Conservation (phyloP, 371 early-diverging fungal species). For the Syncephalastrum monosporum region DNA sequence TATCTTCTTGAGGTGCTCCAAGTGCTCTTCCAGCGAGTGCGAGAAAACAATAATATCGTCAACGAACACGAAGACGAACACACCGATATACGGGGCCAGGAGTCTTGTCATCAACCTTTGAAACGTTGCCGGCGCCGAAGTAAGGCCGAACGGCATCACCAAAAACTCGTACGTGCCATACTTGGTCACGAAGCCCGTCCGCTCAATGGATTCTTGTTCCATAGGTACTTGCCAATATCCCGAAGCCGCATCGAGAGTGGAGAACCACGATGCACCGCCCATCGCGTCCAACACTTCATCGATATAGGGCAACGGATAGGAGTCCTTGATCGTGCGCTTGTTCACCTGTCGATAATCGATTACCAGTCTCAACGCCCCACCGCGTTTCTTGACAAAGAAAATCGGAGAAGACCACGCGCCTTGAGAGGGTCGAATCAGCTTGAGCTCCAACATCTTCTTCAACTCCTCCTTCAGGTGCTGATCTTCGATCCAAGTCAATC, state of each 20-base stretch:
- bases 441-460: slow-evolving; percentile 12
- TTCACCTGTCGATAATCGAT: slow-evolving; percentile 51
- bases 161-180: slow-evolving; percentile 45
- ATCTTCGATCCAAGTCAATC: slow-evolving; percentile 19
- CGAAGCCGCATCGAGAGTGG: slow-evolving; percentile 36
- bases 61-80: slow-evolving; percentile 35
- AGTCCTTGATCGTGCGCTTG: slow-evolving; percentile 28
- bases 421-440: slow-evolving; percentile 13
- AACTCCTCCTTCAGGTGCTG: slow-evolving; percentile 6
- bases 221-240: too few relatives aligned
- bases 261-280: slow-evolving; percentile 21
- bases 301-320: slow-evolving; percentile 36
- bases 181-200: slow-evolving; percentile 37
- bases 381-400: slow-evolving; percentile 48
- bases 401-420: slow-evolving; percentile 35
- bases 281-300: slow-evolving; percentile 29
- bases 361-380: slow-evolving; percentile 38
- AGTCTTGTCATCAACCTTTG: slow-evolving; percentile 15
- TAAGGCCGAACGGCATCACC: slow-evolving; percentile 52
- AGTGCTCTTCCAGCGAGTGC: slow-evolving; percentile 32
- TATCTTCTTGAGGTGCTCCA: slow-evolving; percentile 29
- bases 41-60: slow-evolving; percentile 53
- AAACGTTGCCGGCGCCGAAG: slow-evolving; percentile 38
- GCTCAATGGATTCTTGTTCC: slow-evolving; percentile 19
- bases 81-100: slow-evolving; percentile 7